A percentile compares a stretch with the other conserved stretches of the same genome.
Conservation (phyloP, 768 basidiomycete species). For the Tephrocybe sp. region DNA sequence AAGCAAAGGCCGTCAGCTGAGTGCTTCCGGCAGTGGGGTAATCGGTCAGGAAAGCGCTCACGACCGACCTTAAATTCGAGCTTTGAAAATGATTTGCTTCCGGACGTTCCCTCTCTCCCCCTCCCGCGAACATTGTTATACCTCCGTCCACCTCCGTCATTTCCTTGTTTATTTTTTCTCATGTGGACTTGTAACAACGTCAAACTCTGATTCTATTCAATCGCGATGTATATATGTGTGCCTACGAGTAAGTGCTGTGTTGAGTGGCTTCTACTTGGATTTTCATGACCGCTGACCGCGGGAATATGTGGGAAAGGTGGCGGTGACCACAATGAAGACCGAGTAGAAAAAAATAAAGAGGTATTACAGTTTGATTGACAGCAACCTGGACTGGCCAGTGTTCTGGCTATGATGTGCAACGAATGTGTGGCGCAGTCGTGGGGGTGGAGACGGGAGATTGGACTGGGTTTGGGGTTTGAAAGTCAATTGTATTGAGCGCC, state of each 20-base stretch:
- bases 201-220: too few relatives aligned
- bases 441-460: not conserved
- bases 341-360: too few relatives aligned
- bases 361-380: too few relatives aligned
- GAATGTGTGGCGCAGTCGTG: constrained; percentile 15
- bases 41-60: constrained; percentile 24
- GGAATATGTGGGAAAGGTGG: constrained; percentile 3
- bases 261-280: not conserved
- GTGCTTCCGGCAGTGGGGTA: constrained; percentile 28
- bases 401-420: too few relatives aligned
- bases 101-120: not conserved
- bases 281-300: constrained; percentile 15
- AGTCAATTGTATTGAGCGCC: constrained; percentile 9
- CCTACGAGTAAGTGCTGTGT: not conserved
- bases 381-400: too few relatives aligned
- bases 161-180: too few relatives aligned
- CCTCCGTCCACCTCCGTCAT: too few relatives aligned
- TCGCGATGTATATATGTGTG: too few relatives aligned
- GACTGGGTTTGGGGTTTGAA: constrained; percentile 1
- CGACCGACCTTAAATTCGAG: constrained; percentile 15
- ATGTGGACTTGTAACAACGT: too few relatives aligned
- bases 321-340: constrained; percentile 8
- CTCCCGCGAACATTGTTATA: constrained; percentile 2
- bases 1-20: constrained; percentile 45
- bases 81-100: constrained; percentile 1